Evolutionary conservation across 805 yeast species (phyloP), one percentile per base, ranked within the genome.

Genomic region (Suhomyces sp.): DNA sequence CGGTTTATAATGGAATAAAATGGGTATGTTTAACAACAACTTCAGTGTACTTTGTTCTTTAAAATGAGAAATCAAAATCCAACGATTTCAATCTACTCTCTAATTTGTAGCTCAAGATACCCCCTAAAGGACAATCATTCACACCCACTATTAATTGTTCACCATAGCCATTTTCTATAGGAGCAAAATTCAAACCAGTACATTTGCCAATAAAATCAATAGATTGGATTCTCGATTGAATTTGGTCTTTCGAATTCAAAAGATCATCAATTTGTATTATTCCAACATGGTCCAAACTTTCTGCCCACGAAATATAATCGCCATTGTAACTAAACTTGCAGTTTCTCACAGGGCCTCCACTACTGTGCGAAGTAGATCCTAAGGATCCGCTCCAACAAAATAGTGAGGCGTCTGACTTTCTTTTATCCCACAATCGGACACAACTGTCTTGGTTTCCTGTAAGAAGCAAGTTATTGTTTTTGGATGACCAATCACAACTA

Each of bases 401-500:
- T 11, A 58, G 28, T 15, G 58, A 50, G 31, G 43, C 33, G 5
- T 43, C 39, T n/a, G 55, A 25, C 35, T 44, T 56, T 31, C 85
- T 48, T 25, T 65, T 50, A 53, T 79, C 84, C 67, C 73, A 77
- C 6, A 77, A 43, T 25, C 76, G 58, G 9, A 77, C 68, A 6
- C 79, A 68, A 2, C 79, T 72, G 51, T 79, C 85, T 51, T 79
- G 84, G 46, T 70, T 75, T 5, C 84, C 84, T 0, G 82, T 72
- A 4, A 76, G 71, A 12, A 79, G 42, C 4, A 61, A 45, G 30
- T 68, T 55, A 10, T 68, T 75, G 42, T 68, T 59, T 5, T 36
- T 32, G 1, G 63, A 58, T 2, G 65, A 60, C 83, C 84, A 79
- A 46, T 77, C 83, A 48, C 82, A 78, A 25, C 79, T 64, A 43